Evolutionary conservation across 2,329 filamentous ascomycete species (phyloP).

Genomic region (Phialophora tarda): DNA sequence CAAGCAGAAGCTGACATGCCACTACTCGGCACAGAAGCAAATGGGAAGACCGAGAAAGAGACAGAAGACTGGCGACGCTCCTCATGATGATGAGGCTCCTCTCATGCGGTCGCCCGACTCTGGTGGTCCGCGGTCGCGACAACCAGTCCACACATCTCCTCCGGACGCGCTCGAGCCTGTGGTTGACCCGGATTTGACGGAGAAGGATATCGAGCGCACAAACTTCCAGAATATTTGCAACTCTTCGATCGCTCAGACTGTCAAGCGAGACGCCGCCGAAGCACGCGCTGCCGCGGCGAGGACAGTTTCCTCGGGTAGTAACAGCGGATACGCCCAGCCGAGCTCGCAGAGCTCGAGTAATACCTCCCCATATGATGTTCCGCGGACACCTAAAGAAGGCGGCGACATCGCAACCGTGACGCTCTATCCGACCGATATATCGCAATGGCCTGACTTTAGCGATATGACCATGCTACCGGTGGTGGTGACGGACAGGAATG

Average conservation of each 20-base stretch:
- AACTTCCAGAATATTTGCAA: constrained; percentile 38
- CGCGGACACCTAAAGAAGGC: constrained; percentile 28
- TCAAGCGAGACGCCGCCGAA: constrained; percentile 21
- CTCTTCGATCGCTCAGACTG: constrained; percentile 30
- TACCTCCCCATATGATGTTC: constrained; percentile 25
- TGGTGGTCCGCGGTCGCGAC: not conserved
- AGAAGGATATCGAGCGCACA: constrained; percentile 29
- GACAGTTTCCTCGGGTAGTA: constrained; percentile 2
- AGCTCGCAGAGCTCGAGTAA: constrained; percentile 17
- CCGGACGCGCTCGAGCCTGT: constrained; percentile 15
- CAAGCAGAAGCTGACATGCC: constrained; percentile 50
- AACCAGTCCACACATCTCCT: constrained; percentile 6
- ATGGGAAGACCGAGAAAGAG: constrained; percentile 56
- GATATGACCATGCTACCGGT: constrained; percentile 39
- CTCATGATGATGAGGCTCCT: constrained; percentile 33
- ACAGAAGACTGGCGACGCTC: constrained; percentile 42
- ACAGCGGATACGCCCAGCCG: not conserved
- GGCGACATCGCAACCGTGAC: constrained; percentile 19
- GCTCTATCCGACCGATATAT: constrained; percentile 42
- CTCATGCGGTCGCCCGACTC: not conserved
- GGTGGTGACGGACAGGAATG: constrained; percentile 31
- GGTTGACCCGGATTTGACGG: constrained; percentile 30
- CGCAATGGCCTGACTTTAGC: constrained; percentile 52
- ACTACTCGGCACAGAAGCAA: constrained; percentile 56
- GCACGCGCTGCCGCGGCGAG: constrained; percentile 3